Percentiles rank a stretch among this genome's conserved stretches.
These are phyloP conservation scores for Dactylis glomerata DNA, from an alignment of 176 grass and related monocot species.

Conservation along the genomic window DNA sequence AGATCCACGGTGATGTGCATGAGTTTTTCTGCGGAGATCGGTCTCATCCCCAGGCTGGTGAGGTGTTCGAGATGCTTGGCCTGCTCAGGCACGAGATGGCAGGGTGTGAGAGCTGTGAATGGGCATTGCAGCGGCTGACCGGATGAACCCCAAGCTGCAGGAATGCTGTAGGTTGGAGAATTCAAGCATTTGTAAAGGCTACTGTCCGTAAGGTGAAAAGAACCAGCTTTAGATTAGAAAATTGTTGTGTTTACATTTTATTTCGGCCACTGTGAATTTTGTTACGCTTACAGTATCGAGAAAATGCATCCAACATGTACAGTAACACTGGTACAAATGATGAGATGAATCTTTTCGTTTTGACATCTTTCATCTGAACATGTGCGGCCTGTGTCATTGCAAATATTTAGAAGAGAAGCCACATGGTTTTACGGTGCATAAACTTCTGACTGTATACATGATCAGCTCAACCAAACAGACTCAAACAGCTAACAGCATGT, in stretches of 20 bases:
- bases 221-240: background rate
- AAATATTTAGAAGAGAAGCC: background rate
- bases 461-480: background rate
- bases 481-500: background rate
- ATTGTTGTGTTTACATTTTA: background rate
- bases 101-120: background rate
- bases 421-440: background rate
- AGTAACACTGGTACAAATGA: background rate
- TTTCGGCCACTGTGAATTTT: background rate
- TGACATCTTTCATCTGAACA: background rate
- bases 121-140: background rate
- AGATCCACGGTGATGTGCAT: conserved; percentile 56
- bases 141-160: background rate
- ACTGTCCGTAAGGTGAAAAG: background rate
- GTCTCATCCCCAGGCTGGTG: conserved; percentile 29
- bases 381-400: background rate
- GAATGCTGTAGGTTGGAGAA: background rate
- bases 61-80: conserved; percentile 50
- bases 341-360: background rate
- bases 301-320: background rate
- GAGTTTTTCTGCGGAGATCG: conserved; percentile 52
- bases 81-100: conserved; percentile 42
- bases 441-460: background rate
- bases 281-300: background rate
- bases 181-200: background rate